Conservation (phyloP, 305 asterid genomes). For the Fraxinus ornus region DNA sequence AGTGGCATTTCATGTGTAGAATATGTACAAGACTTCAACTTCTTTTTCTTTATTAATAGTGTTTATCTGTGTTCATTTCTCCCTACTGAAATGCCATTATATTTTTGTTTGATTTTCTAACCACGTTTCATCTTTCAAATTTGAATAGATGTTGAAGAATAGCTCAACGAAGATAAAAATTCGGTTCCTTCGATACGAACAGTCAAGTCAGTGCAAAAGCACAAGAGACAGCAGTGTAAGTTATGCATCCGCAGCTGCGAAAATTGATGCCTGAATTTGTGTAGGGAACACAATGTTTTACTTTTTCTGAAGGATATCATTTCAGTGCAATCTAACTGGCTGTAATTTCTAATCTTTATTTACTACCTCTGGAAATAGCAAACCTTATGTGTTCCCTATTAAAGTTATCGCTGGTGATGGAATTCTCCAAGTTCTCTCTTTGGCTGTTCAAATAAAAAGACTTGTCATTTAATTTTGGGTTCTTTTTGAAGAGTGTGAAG, state of each 20-base stretch:
- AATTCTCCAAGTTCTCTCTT: neutral
- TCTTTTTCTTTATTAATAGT: neutral
- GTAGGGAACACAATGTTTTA: neutral
- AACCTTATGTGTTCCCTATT: neutral
- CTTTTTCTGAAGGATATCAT: conserved; percentile 1
- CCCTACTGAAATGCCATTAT: neutral
- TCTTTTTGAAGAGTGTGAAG: neutral
- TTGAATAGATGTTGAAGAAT: conserved; percentile 66
- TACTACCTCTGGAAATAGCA: conserved; percentile 10
- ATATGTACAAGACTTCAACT: neutral
- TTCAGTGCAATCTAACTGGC: conserved; percentile 7
- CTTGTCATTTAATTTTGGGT: neutral
- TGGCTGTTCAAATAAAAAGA: neutral
- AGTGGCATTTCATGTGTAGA: neutral
- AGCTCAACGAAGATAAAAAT: conserved; percentile 73
- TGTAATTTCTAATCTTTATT: conserved; percentile 20
- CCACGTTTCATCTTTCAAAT: conserved; percentile 26
- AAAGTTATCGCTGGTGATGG: neutral
- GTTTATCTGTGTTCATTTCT: neutral
- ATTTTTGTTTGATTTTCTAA: conserved; percentile 16
- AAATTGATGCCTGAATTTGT: conserved; percentile 50
- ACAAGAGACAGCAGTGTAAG: conserved; percentile 96
- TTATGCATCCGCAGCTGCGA: conserved; percentile 93
- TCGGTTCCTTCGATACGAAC: conserved; percentile 83
- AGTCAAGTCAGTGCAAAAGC: conserved; percentile 90